Percentiles rank a stretch among this genome's conserved stretches.
Conservation (phyloP, 805 yeast genomes). For the Suhomyces pyralidae region DNA sequence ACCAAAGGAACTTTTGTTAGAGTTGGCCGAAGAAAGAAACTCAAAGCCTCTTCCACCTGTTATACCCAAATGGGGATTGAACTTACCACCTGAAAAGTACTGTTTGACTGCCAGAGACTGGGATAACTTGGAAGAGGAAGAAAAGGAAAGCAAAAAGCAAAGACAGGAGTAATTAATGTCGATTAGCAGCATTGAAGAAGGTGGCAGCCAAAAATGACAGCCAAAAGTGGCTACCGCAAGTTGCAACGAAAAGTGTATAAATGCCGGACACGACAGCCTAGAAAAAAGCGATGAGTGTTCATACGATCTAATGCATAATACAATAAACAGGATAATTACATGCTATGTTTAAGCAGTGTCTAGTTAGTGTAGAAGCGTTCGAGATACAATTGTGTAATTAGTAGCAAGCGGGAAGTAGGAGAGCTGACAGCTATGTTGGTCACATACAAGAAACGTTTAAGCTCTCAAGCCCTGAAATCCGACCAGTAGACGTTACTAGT, state of each 20-base stretch:
- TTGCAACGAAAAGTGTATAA: not conserved
- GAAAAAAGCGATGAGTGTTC: not conserved
- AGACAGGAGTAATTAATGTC: slow-evolving; percentile 1
- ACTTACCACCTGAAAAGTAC: slow-evolving; percentile 96
- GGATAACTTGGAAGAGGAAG: slow-evolving; percentile 37
- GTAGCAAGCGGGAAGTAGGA: too few species aligned
- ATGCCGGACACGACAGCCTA: not conserved
- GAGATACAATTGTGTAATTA: too few species aligned
- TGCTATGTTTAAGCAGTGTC: not conserved
- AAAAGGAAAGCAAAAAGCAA: slow-evolving; percentile 12
- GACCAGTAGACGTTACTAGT: not conserved
- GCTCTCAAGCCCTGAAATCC: not conserved
- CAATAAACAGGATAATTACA: not conserved
- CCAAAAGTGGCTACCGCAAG: not conserved
- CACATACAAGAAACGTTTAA: not conserved
- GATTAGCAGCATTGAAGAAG: not conserved
- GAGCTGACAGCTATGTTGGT: not conserved
- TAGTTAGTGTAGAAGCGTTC: not conserved
- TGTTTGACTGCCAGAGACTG: slow-evolving; percentile 84
- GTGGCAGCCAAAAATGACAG: not conserved
- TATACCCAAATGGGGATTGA: slow-evolving; percentile 84
- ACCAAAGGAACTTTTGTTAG: slow-evolving; percentile 87
- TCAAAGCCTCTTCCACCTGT: slow-evolving; percentile 88
- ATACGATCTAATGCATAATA: not conserved
- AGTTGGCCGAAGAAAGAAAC: slow-evolving; percentile 89